phyloP scores from a whole-genome alignment of 345 rosid species.

The Triadica sebifera region DNA sequence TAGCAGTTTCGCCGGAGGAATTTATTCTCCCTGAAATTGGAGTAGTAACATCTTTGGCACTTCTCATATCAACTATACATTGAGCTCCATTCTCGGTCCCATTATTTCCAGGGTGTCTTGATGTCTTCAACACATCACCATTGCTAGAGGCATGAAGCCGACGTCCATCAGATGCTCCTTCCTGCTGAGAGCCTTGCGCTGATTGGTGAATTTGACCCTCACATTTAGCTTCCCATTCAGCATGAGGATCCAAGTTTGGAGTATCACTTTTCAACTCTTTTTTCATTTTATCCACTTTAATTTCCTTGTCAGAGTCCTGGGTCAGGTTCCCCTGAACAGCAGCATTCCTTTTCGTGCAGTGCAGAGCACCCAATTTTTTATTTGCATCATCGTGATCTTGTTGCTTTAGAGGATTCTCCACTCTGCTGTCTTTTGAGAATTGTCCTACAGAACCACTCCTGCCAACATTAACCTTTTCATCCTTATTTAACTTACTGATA shows the following conservation, averaged over 20 bases:
- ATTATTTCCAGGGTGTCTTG: slow-evolving; percentile 28
- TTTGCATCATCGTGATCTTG: slow-evolving; percentile 26
- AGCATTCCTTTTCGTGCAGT: slow-evolving; percentile 15
- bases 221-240: slow-evolving; percentile 21
- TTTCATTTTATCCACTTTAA: slow-evolving; percentile 21
- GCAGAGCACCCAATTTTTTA: slow-evolving; percentile 18
- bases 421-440: slow-evolving; percentile 24
- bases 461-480: slow-evolving; percentile 24
- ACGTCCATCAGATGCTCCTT: slow-evolving; percentile 13
- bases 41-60: slow-evolving; percentile 29
- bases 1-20: slow-evolving; percentile 41
- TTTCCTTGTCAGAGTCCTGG: slow-evolving; percentile 26
- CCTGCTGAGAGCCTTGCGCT: slow-evolving; percentile 18
- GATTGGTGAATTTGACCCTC: slow-evolving; percentile 15
- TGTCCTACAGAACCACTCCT: slow-evolving; percentile 19
- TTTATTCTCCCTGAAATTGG: slow-evolving; percentile 33
- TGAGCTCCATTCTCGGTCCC: slow-evolving; percentile 33
- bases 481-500: slow-evolving; percentile 15
- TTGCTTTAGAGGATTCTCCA: slow-evolving; percentile 25
- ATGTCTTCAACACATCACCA: slow-evolving; percentile 26
- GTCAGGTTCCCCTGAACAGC: slow-evolving; percentile 18
- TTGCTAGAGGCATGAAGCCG: slow-evolving; percentile 36
- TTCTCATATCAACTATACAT: slow-evolving; percentile 18
- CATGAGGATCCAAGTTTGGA: slow-evolving; percentile 13
- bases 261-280: slow-evolving; percentile 22